These are phyloP conservation scores for Xylaria sp. DNA, from an alignment of 2,329 filamentous ascomycete species.

Conservation along the genomic window DNA sequence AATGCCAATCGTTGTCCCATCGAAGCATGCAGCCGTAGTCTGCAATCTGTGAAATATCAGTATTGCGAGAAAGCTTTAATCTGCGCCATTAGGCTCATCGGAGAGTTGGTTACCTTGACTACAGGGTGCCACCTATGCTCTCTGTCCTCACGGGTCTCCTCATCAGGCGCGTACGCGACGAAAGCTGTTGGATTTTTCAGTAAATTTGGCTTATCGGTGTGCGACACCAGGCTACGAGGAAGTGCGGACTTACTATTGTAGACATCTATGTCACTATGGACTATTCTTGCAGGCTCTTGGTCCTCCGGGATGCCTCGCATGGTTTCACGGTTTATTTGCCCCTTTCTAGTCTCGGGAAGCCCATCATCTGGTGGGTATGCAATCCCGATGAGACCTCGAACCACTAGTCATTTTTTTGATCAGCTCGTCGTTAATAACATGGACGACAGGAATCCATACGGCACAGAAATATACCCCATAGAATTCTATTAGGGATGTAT, in stretches of 20 bases:
- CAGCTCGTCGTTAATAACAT: not conserved
- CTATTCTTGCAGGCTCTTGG: not conserved
- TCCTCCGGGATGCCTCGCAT: not conserved
- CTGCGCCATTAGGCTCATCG: not conserved
- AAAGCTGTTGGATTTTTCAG: conserved; percentile 19
- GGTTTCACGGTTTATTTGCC: conserved; percentile 3
- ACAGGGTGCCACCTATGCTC: conserved; percentile 14
- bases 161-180: not conserved
- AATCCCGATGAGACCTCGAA: conserved; percentile 25
- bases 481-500: conserved; percentile 27
- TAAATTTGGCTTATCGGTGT: not conserved
- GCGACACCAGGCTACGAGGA: not conserved
- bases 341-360: not conserved
- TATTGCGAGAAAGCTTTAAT: not conserved
- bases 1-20: conserved; percentile 20
- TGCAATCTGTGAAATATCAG: conserved; percentile 28
- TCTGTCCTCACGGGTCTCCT: not conserved
- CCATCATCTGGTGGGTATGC: not conserved
- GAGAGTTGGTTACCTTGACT: conserved; percentile 15
- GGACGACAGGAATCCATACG: conserved; percentile 6
- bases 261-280: conserved; percentile 33
- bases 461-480: conserved; percentile 33
- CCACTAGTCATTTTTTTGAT: conserved; percentile 15
- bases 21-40: conserved; percentile 34
- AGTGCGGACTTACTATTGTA: conserved; percentile 15